Evolutionary conservation across 2,329 filamentous ascomycete genomes (phyloP), one percentile per base, ranked within the genome.

Genomic region (Mycocentrospora acerina): DNA sequence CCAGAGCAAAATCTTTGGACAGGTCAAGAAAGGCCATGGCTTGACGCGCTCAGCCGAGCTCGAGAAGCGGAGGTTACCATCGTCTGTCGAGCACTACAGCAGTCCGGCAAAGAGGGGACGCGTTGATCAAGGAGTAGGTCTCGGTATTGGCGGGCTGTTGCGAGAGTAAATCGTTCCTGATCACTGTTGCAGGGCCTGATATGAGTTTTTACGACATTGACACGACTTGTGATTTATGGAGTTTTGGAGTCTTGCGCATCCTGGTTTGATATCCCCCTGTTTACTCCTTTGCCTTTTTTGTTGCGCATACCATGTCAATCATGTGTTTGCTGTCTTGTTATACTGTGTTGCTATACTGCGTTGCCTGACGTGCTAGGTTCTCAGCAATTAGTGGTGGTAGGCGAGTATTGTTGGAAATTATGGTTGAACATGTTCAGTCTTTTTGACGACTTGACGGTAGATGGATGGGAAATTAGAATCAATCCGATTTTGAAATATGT

Each of bases 1-100:
- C n/a, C 82, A 86, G 60, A 75, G 75, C 26, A 85, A 81, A 59
- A 64, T 86, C 4, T 83, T 82, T 55, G 81, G 80, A 1, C 72
- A 78, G 24, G 74, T 84, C 18, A 79, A 74, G 52, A 85, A 85
- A 62, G 55, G 53, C 9, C 61, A 71, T 11, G 71, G 71, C 29
- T 59, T 63, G 14, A 55, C 52, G 10, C 53, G 60, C 12, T 48
- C 59, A 9, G 51, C 51, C 12, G 63, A 66, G 17, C 40, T 49
- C 24, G 63, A 67, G 44, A 64, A 65, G 50, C 52, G 58, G 28
- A 51, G 60, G 27, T 37, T 63, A 7, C 53, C 52, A 14, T 55
- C 58, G 16, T 42, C 49, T 4, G 57, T 57, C 24, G 48, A 63
- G 18, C 51, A 67, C 43, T 32, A 47, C 28, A 51, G 52, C 29